These are phyloP conservation scores for Neostapfia colusana DNA, from an alignment of 176 grass and related monocot species.

Conservation along the genomic window DNA sequence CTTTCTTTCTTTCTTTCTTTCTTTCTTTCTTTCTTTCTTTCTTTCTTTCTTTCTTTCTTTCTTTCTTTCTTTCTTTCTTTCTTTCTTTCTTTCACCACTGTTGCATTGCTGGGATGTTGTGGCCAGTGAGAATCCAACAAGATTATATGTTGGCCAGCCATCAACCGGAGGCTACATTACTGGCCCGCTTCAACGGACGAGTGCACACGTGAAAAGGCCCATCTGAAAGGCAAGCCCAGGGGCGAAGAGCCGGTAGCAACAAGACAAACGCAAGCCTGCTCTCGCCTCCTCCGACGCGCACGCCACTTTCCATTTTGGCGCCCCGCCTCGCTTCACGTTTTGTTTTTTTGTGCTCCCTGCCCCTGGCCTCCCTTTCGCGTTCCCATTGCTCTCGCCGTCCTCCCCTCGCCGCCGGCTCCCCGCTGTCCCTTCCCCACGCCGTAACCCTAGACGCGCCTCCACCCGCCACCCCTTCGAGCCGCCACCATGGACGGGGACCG, in stretches of 20 bases:
- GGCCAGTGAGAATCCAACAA: too few species aligned
- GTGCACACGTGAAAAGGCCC: background rate
- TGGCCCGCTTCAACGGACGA: too few species aligned
- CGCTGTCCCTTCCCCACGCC: background rate
- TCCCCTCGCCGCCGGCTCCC: constrained; percentile 6
- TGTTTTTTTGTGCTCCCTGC: constrained; percentile 33
- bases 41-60: too few species aligned
- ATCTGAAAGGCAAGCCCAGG: background rate
- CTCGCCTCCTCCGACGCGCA: background rate
- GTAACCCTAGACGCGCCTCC: constrained; percentile 24
- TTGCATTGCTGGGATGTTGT: too few species aligned
- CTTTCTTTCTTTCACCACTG: too few species aligned
- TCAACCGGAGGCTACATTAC: too few species aligned
- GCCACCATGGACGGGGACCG: constrained; percentile 36
- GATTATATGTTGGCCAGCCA: too few species aligned
- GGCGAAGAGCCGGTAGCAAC: background rate
- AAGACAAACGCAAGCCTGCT: background rate
- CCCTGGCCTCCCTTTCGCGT: background rate
- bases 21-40: too few species aligned
- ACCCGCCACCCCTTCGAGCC: background rate
- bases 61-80: too few species aligned
- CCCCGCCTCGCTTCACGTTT: constrained; percentile 15
- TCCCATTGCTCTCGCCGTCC: constrained; percentile 27
- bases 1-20: too few species aligned
- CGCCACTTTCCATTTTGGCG: background rate